These are phyloP conservation scores for Discostella pseudostelligera DNA, from an alignment of 108 stramenopile genomes.

Conservation along the genomic window DNA sequence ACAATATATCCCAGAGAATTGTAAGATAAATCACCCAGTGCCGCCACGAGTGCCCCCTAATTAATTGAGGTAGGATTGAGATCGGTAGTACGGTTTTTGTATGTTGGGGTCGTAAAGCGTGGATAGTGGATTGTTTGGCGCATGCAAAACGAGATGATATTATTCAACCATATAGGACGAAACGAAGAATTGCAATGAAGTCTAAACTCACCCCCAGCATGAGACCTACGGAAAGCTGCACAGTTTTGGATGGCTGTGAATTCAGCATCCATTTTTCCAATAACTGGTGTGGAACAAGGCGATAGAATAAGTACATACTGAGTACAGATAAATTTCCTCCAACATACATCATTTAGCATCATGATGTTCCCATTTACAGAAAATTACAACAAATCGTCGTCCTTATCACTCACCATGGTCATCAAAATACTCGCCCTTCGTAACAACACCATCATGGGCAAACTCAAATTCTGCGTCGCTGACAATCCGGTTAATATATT, in stretches of 20 bases:
- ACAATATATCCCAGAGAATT: constrained; percentile 56
- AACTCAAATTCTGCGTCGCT: constrained; percentile 53
- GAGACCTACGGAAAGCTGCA: constrained; percentile 53
- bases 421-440: constrained; percentile 64
- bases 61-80: neutral
- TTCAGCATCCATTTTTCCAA: constrained; percentile 56
- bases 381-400: neutral
- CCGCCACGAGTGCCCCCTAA: constrained; percentile 58
- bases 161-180: neutral
- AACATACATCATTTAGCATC: too few species aligned
- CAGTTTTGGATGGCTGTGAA: constrained; percentile 36
- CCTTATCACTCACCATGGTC: constrained; percentile 57
- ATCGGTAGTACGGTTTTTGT: too few species aligned
- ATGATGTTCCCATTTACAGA: neutral
- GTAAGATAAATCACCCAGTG: constrained; percentile 61
- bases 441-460: constrained; percentile 76
- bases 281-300: constrained; percentile 4
- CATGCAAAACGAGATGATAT: neutral
- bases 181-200: neutral
- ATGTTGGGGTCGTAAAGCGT: too few species aligned
- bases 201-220: constrained; percentile 44
- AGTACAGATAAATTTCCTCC: neutral
- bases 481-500: constrained; percentile 67
- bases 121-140: too few species aligned
- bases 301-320: neutral